Evolutionary conservation across 2,329 filamentous ascomycete genomes (phyloP), one percentile per base, ranked within the genome.

Genomic region (Chaetomium sp.): DNA sequence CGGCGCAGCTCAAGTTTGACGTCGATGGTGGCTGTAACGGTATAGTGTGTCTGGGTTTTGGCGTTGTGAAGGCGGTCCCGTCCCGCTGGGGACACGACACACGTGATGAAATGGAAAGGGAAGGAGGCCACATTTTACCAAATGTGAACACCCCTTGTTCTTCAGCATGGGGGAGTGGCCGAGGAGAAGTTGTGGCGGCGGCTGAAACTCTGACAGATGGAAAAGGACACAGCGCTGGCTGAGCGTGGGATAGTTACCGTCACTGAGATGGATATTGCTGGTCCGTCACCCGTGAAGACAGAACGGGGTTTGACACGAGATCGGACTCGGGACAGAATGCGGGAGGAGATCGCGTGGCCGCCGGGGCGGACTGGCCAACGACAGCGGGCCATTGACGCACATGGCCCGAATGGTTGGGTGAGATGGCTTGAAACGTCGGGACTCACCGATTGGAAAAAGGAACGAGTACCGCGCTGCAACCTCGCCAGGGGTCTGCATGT

Each of bases 401-500:
- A 79, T 72, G 78, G 79, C 75, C 74, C 70, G 78, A 79, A 80
- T 81, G 81, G 82, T 80, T 83, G 76, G 73, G 67, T 74, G 70
- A 71, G 77, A 75, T 65, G 67, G 70, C 33, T 60, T 57, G 51
- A 45, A 55, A 55, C 31, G 51, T 59, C 56, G 62, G 50, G 73
- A 76, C 83, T 82, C 76, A 85, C 84, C 84, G 76, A 85, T 83
- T 75, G 83, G 84, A 72, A 77, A 79, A 70, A 86, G 79, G 76
- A 80, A 83, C 67, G 79, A 80, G 67, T 78, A 76, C 70, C 76
- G 77, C 76, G 79, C 78, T 74, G 69, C 66, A 69, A 67, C 68
- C 61, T 67, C 69, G 49, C 74, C 79, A 78, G 78, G 79, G 78
- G 77, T 79, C 74, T 78, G 80, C 78, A 79, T 78, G 60, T 57